Evolutionary conservation across 2,329 filamentous ascomycete genomes (phyloP), one percentile per base, ranked within the genome.

Genomic region (Colletotrichum endophyticum): DNA sequence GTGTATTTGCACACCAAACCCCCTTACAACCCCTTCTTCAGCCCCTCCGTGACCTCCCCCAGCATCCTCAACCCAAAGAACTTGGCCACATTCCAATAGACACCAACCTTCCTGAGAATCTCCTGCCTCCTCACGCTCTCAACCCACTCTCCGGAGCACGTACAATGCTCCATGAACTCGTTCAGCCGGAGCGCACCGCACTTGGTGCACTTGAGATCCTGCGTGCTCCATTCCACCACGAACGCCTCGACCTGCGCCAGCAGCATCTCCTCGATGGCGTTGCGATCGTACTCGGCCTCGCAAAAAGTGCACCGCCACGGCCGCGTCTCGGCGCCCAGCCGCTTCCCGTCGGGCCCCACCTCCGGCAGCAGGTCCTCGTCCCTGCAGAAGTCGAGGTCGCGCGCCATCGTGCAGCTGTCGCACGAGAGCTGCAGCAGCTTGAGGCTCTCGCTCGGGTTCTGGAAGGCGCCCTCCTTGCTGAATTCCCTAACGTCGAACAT

Each of bases 401-500:
- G 92, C 15, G 95, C 92, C 85, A 97, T 92, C 62, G 96, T 98
- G 87, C 97, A 99, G 83, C 95, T 95, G 79, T 96, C 93, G 85
- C 97, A 99, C 77, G 95, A 95, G 36, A 98, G 87, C 82, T 96
- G 94, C 6, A 90, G 84, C 6, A 99, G 87, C 78, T 91, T 91
- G 6, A 99, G 90, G 61, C 90, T 93, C 72, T 94, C 92, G 68
- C 92, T 95, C 0, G 97, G 96, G 83, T 99, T 99, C 76, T 91
- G 89, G 84, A 99, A 99, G 5, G 93, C 91, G n/a, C 94, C 96
- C 72, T 96, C 95, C 70, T 93, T 91, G 84, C 94, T 95, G 87
- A 99, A 99, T 85, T 99, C 97, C 80, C 96, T 94, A 70, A 99
- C 93, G 73, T 99, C 97, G 84, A 99, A 98, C 69, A 99, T 90